Evolutionary conservation across 805 yeast genomes (phyloP).

Genomic region (Cyberlindnera galapagoensis): DNA sequence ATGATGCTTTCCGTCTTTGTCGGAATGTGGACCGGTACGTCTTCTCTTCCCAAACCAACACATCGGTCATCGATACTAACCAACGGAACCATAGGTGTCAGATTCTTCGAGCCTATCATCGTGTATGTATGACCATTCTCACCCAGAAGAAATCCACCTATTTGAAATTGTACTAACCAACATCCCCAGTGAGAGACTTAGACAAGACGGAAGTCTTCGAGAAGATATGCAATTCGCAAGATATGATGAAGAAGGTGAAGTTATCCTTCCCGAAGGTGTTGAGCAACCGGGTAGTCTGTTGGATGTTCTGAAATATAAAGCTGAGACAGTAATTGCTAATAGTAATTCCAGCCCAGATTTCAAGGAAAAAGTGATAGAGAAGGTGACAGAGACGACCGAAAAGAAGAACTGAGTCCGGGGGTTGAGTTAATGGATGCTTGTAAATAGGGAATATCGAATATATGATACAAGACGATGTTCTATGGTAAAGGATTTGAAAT

Average conservation of each 20-base stretch:
- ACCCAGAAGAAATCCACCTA: neutral
- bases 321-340: no score
- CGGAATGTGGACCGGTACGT: conserved; percentile 40
- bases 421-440: no score
- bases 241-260: conserved; percentile 40
- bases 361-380: no score
- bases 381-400: no score
- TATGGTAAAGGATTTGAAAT: no score
- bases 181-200: conserved; percentile 45
- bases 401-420: no score
- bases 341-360: no score
- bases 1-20: conserved; percentile 23
- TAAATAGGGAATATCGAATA: no score
- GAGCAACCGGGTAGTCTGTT: conserved; percentile 7
- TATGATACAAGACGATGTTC: no score
- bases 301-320: conserved; percentile 3
- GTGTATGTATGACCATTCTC: conserved; percentile 38
- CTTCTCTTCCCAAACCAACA: no score
- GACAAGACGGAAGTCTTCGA: conserved; percentile 60
- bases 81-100: conserved; percentile 34
- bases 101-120: conserved; percentile 69
- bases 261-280: conserved; percentile 20
- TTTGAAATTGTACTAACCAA: conserved; percentile 5
- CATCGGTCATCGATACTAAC: conserved; percentile 3
- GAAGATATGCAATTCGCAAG: conserved; percentile 52